Evolutionary conservation across 78 protist species (phyloP).

Genomic region (Creolimax fragrantissima): DNA sequence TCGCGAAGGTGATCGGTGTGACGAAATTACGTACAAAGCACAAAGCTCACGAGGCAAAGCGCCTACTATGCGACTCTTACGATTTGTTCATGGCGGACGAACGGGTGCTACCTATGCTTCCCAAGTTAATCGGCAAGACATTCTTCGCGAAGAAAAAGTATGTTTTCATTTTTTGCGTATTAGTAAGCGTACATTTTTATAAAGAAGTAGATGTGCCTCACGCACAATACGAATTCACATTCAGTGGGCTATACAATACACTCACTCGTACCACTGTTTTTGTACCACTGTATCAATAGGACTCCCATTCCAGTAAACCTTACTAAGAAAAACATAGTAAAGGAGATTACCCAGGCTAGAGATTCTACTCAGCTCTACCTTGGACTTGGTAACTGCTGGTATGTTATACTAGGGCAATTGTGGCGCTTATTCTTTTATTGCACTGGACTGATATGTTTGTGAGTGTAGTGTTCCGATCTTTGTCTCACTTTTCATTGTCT

Average conservation of each 20-base stretch:
- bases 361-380: not conserved
- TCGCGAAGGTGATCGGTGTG: conserved; percentile 18
- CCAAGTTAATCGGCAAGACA: conserved; percentile 18
- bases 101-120: conserved; percentile 26
- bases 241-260: too few species aligned
- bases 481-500: too few species aligned
- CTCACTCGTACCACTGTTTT: too few species aligned
- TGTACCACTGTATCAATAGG: too few species aligned
- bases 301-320: not conserved
- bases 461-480: too few species aligned
- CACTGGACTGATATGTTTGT: too few species aligned
- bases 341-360: not conserved
- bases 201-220: too few species aligned
- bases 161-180: too few species aligned
- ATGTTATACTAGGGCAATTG: too few species aligned
- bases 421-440: too few species aligned
- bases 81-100: conserved; percentile 52
- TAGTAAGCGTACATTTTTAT: too few species aligned
- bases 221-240: too few species aligned
- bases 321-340: not conserved
- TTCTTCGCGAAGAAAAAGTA: conserved; percentile 23
- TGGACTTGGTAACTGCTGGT: not conserved
- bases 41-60: conserved; percentile 35
- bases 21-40: conserved; percentile 4
- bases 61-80: conserved; percentile 23